These are phyloP conservation scores for Carex pumila DNA, from an alignment of 176 grass and related monocot species.

Conservation along the genomic window DNA sequence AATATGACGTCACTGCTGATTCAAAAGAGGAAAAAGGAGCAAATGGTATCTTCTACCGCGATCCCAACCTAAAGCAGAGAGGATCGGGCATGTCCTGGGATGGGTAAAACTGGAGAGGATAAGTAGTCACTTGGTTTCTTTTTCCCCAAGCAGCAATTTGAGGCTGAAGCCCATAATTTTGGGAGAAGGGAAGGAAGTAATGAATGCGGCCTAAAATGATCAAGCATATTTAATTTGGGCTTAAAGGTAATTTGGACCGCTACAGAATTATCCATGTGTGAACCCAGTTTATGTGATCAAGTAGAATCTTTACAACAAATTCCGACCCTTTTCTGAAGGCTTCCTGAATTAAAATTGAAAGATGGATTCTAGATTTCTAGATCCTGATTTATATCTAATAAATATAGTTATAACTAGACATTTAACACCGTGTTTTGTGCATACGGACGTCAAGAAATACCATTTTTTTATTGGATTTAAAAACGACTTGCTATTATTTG, in stretches of 20 bases:
- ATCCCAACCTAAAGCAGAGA: not conserved
- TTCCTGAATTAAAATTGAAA: not conserved
- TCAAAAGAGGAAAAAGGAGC: not conserved
- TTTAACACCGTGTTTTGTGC: not conserved
- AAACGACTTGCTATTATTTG: not conserved
- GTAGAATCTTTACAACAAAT: not conserved
- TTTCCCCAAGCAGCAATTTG: not conserved
- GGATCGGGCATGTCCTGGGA: not conserved
- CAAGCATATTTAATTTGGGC: not conserved
- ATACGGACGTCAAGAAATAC: not conserved
- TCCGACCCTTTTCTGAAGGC: too few relatives aligned
- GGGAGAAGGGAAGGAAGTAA: not conserved
- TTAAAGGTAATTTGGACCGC: not conserved
- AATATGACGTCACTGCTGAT: conserved; percentile 9
- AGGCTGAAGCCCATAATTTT: not conserved
- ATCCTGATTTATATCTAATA: not conserved
- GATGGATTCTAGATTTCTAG: not conserved
- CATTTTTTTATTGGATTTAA: not conserved
- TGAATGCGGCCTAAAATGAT: not conserved
- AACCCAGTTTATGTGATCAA: not conserved
- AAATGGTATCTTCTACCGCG: not conserved
- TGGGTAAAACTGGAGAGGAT: not conserved
- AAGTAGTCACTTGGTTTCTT: not conserved
- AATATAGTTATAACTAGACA: not conserved
- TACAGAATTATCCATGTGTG: not conserved